Percentiles rank a stretch among this genome's conserved stretches.
Evolutionary conservation across 2,329 filamentous ascomycete species (phyloP).

Genomic region (Aspergillus niger): DNA sequence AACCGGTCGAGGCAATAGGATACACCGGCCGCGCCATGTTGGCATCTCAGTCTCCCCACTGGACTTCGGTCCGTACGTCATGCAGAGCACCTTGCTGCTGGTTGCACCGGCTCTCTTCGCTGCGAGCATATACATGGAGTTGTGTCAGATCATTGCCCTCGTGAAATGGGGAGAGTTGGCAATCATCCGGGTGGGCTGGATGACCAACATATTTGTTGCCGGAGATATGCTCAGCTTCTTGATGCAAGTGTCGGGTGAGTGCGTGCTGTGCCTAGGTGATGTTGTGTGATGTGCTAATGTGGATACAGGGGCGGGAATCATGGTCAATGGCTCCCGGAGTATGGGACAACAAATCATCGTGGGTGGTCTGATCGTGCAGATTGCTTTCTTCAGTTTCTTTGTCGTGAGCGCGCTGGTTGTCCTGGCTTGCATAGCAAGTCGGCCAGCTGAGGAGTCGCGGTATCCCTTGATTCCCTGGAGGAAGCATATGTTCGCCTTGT

Average conservation of each 20-base stretch:
- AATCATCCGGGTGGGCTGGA: constrained; percentile 26
- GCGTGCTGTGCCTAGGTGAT: not conserved
- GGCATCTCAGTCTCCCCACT: constrained; percentile 33
- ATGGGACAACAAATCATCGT: constrained; percentile 31
- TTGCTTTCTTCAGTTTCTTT: constrained; percentile 36
- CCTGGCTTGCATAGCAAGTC: too few relatives aligned
- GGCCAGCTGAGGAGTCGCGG: too few relatives aligned
- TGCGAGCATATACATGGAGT: constrained; percentile 32
- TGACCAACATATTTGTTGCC: constrained; percentile 33
- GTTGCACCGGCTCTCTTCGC: constrained; percentile 29
- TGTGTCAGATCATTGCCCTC: constrained; percentile 27
- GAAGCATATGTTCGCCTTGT: too few relatives aligned
- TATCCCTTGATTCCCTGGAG: too few relatives aligned
- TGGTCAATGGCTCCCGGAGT: constrained; percentile 19
- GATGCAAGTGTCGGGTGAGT: constrained; percentile 32
- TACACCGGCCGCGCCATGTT: constrained; percentile 54
- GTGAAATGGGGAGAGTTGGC: constrained; percentile 25
- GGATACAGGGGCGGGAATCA: constrained; percentile 26
- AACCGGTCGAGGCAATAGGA: constrained; percentile 54
- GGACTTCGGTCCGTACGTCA: constrained; percentile 28
- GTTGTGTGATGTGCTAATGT: not conserved
- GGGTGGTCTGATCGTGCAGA: constrained; percentile 33
- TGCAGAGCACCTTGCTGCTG: constrained; percentile 30
- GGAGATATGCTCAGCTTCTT: constrained; percentile 34
- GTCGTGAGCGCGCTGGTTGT: constrained; percentile 19